Evolutionary conservation across 805 yeast species (phyloP), one percentile per base, ranked within the genome.

Genomic region (Schizosaccharomyces cryophilus): DNA sequence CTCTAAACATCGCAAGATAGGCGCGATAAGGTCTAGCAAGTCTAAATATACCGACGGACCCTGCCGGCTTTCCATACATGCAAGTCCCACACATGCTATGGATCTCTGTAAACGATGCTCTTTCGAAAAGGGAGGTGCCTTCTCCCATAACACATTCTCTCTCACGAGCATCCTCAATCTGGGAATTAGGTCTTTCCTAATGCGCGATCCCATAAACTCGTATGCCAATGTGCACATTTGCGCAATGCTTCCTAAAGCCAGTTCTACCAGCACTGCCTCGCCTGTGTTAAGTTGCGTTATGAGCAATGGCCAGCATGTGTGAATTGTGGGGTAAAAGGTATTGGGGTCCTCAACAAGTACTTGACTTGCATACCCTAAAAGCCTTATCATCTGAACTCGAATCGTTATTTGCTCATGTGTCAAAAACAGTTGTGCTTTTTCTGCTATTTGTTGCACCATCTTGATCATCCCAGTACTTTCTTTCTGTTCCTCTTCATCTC

Each of bases 351-450:
- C 75, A 0, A 85, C 78, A 26, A 85, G 69, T 30, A 82, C 67
- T 0, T 84, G 84, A 2, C 80, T 62, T 0, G 76, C 69, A 19
- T 72, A 69, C 5, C 69, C 65, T 21, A 78, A 68, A 1, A 85
- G 75, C 40, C 70, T 73, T 61, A 89, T 68, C 5, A 87, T 76
- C 63, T 80, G 82, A 2, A 77, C 68, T 54, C 79, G 77, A 38
- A 90, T 69, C 2, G 75, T 70, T 1, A 76, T 69, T 0, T 94
- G 83, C 1, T 79, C 78, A 66, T 85, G 93, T 1, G 86, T 80
- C 45, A 87, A 71, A 35, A 80, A 74, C 62, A 86, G 73, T 61
- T 85, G 84, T 5, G 90, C 83, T 68, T 87, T 86, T 5, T 74
- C 77, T 61, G 81, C 74, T 3, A 90, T 35, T 56, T 66, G 65